Evolutionary conservation across 331 rosid species (phyloP), one percentile per base, ranked within the genome.

Genomic region (Saraca asoca): DNA sequence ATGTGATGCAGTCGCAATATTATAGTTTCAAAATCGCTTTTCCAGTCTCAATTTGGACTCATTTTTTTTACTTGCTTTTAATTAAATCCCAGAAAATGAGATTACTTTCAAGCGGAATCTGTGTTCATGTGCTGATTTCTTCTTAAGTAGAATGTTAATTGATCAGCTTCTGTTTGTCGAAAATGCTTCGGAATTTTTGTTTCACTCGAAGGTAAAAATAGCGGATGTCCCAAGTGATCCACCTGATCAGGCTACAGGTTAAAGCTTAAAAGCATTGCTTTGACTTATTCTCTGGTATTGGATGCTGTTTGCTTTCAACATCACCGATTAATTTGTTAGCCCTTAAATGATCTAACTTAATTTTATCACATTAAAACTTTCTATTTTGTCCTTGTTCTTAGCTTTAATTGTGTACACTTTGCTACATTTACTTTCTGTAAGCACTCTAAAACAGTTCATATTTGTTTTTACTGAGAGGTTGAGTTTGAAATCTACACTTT

Each of bases 91-190:
- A 18, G 5, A 43, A 55, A 51, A 41, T 62, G 63, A 69, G 35
- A 58, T 48, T 58, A 49, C 34, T 0, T 14, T 15, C 43, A 14
- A 42, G 54, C 18, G 6, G 31, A 17, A 16, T 43, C 29, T 45
- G 37, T 31, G 24, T 24, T 24, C 64, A 72, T 54, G 51, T 34
- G 65, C 42, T 13, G 37, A 19, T 61, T 71, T 12, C 38, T 24
- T 15, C 60, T 45, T n/a, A 18, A 64, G 20, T 46, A 44, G 57
- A 8, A n/a, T 17, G 42, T 57, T 46, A 20, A 14, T 62, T 44
- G 42, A 19, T 46, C 51, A 33, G 54, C 20, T 13, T 51, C 44
- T 45, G 56, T 7, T 39, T 39, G 8, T 38, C 18, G 8, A 5
- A 35, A 50, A 13, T 51, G 37, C 38, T 51, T 65, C 15, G 5